These are phyloP conservation scores for Boletus reticulatus DNA, from an alignment of 768 basidiomycete genomes.

Conservation along the genomic window DNA sequence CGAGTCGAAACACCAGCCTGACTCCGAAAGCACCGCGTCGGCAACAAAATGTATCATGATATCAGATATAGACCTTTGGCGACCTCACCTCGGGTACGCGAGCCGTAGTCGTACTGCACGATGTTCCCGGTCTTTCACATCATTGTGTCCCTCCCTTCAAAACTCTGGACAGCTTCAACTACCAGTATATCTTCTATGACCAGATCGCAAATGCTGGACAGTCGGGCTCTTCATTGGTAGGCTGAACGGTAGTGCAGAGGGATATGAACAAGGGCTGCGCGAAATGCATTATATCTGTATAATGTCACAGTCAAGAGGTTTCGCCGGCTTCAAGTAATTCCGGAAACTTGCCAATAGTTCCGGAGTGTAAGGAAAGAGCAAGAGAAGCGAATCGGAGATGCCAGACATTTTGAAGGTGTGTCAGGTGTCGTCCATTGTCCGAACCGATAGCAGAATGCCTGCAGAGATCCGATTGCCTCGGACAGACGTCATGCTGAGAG, in stretches of 20 bases:
- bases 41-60: slow-evolving; percentile 17
- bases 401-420: too few relatives aligned
- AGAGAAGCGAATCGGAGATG: too few relatives aligned
- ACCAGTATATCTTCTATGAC: slow-evolving; percentile 24
- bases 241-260: too few relatives aligned
- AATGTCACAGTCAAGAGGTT: too few relatives aligned
- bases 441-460: too few relatives aligned
- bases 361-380: too few relatives aligned
- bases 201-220: slow-evolving; percentile 41
- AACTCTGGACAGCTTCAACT: slow-evolving; percentile 11
- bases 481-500: too few relatives aligned
- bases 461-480: too few relatives aligned
- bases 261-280: neutral
- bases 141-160: slow-evolving; percentile 38
- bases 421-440: too few relatives aligned
- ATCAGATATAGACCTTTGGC: slow-evolving; percentile 42
- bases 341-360: too few relatives aligned
- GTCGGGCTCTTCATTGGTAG: slow-evolving; percentile 40
- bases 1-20: too few relatives aligned
- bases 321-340: too few relatives aligned
- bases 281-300: neutral
- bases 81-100: slow-evolving; percentile 28
- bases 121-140: slow-evolving; percentile 40
- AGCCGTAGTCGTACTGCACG: slow-evolving; percentile 41
- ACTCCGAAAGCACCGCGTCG: slow-evolving; percentile 2